phyloP scores from a whole-genome alignment of 805 yeast genomes.

The Metschnikowia chrysomelidarum region DNA sequence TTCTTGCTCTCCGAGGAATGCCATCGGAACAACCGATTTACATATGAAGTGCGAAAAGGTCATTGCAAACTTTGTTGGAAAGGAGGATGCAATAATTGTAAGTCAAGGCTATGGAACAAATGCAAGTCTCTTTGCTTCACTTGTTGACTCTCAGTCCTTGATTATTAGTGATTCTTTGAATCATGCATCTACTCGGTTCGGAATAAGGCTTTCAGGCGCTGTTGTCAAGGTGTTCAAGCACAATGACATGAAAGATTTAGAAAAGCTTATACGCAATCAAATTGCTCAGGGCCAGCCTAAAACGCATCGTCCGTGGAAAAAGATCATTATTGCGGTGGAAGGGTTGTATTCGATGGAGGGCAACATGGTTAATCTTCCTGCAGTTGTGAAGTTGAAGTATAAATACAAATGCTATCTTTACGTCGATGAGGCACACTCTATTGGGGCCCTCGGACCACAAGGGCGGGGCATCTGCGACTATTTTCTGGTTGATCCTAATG shows the following conservation, averaged over 20 bases:
- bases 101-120: conserved; percentile 97
- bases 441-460: conserved; percentile 95
- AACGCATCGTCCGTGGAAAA: conserved; percentile 95
- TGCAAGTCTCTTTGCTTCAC: conserved; percentile 78
- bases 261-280: conserved; percentile 72
- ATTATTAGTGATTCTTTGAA: conserved; percentile 93
- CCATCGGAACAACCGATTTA: conserved; percentile 73
- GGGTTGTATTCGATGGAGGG: conserved; percentile 95
- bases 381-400: conserved; percentile 65
- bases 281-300: conserved; percentile 94
- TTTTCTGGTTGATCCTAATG: conserved; percentile 72
- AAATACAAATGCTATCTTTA: conserved; percentile 87
- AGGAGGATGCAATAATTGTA: conserved; percentile 81
- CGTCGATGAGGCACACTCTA: conserved; percentile 97
- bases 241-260: conserved; percentile 81
- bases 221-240: conserved; percentile 89
- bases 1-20: conserved; percentile 72
- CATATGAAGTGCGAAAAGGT: conserved; percentile 72
- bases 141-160: conserved; percentile 83
- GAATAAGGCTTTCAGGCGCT: conserved; percentile 90
- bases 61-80: conserved; percentile 84
- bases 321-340: conserved; percentile 81
- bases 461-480: conserved; percentile 97
- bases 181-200: conserved; percentile 94
- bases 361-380: conserved; percentile 79